phyloP scores from a whole-genome alignment of 805 yeast species.

The Yarrowia yakushimensis region DNA sequence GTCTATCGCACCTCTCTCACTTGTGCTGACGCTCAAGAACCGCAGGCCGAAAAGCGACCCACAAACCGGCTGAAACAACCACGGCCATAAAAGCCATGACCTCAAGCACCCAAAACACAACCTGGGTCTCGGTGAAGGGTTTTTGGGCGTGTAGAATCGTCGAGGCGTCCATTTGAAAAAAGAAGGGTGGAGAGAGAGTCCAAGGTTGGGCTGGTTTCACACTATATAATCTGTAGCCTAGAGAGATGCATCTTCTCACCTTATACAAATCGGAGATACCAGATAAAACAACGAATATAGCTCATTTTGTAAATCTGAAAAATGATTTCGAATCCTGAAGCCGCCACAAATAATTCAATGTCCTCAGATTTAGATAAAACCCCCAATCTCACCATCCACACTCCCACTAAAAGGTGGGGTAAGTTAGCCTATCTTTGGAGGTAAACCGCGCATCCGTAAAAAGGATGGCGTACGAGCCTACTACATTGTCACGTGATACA shows the following conservation, averaged over 20 bases:
- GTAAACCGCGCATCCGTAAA: neutral
- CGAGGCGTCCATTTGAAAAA: neutral
- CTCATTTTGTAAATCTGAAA: neutral
- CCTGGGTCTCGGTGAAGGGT: slow-evolving; percentile 2
- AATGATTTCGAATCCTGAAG: too few relatives aligned
- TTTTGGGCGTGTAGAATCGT: neutral
- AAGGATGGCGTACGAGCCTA: too few relatives aligned
- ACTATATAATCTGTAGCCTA: slow-evolving; percentile 3
- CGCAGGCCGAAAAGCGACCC: neutral
- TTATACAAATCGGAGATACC: neutral
- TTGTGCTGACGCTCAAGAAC: neutral
- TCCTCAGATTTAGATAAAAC: too few relatives aligned
- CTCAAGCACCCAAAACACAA: neutral
- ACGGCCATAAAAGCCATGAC: slow-evolving; percentile 8
- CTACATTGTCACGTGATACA: neutral
- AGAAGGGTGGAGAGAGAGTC: neutral
- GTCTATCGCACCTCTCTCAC: neutral
- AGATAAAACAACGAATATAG: neutral
- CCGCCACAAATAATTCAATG: neutral
- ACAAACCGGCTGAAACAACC: neutral
- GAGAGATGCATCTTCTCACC: neutral
- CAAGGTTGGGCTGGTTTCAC: neutral
- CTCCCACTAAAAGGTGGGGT: slow-evolving; percentile 6
- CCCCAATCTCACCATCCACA: too few relatives aligned
- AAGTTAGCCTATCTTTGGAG: neutral